Conservation (phyloP, 2,329 filamentous ascomycete genomes). For the Eurotiales sp. region DNA sequence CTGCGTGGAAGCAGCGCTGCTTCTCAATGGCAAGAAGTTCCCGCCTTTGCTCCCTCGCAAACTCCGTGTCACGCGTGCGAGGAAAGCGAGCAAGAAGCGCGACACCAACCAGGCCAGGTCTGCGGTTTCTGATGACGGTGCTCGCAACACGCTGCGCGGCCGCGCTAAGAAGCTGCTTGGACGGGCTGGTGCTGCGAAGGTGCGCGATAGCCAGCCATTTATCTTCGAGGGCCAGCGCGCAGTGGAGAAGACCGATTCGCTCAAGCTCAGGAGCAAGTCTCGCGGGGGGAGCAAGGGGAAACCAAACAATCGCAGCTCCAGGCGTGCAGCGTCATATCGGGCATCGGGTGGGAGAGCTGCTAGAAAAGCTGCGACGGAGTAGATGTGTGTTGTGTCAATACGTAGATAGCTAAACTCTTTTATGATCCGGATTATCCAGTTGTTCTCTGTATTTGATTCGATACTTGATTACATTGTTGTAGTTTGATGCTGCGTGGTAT, state of each 20-base stretch:
- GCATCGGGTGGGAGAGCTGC: conserved; percentile 26
- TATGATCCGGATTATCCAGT: too few relatives aligned
- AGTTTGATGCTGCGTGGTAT: too few relatives aligned
- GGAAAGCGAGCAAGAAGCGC: conserved; percentile 56
- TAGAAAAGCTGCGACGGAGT: background rate
- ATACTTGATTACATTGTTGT: too few relatives aligned
- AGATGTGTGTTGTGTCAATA: too few relatives aligned
- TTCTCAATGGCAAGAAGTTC: conserved; percentile 86
- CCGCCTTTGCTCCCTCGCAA: conserved; percentile 88
- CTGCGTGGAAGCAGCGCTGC: conserved; percentile 82
- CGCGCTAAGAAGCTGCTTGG: conserved; percentile 38
- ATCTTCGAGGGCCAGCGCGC: conserved; percentile 47
- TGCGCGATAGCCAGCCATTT: conserved; percentile 31
- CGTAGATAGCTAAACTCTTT: too few relatives aligned
- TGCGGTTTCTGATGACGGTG: conserved; percentile 20
- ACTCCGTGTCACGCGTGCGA: conserved; percentile 81
- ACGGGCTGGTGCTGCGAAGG: conserved; percentile 34
- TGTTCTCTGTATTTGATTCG: too few relatives aligned
- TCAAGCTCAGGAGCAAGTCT: conserved; percentile 37
- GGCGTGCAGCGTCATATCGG: conserved; percentile 41
- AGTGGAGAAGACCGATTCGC: conserved; percentile 23
- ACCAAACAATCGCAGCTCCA: conserved; percentile 38
- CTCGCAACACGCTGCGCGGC: conserved; percentile 35
- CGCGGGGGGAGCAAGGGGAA: conserved; percentile 37
- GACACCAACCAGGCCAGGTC: conserved; percentile 18